Evolutionary conservation across 2,329 filamentous ascomycete species (phyloP).

Genomic region (Lachnellula cervina): DNA sequence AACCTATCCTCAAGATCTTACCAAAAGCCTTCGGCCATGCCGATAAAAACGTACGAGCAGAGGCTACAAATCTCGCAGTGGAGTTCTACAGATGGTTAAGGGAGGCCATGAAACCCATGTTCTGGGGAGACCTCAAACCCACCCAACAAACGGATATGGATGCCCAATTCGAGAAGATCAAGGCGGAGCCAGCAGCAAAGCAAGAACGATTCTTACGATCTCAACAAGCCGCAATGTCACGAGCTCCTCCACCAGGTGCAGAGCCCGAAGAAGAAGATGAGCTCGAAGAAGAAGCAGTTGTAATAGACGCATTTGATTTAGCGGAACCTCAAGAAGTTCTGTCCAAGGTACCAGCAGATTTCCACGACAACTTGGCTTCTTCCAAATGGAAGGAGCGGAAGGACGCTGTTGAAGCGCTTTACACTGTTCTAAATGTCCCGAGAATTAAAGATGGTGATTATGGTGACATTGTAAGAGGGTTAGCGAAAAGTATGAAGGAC

Average conservation of each 20-base stretch:
- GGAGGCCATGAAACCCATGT: constrained; percentile 96
- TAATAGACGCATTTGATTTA: constrained; percentile 76
- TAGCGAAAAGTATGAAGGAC: constrained; percentile 98
- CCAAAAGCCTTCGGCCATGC: constrained; percentile 93
- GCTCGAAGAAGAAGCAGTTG: constrained; percentile 52
- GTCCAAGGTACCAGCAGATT: constrained; percentile 74
- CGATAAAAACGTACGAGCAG: constrained; percentile 95
- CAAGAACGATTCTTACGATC: constrained; percentile 84
- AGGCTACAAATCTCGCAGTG: constrained; percentile 84
- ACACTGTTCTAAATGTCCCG: constrained; percentile 72
- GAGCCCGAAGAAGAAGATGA: constrained; percentile 55
- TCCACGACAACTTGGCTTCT: constrained; percentile 77
- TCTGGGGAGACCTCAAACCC: constrained; percentile 92
- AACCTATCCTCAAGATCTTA: constrained; percentile 79
- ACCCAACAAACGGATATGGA: constrained; percentile 94
- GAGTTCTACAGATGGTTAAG: constrained; percentile 96
- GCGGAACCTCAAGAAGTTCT: constrained; percentile 84
- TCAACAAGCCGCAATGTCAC: constrained; percentile 78
- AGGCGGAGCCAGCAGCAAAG: constrained; percentile 79
- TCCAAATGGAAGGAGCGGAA: constrained; percentile 99
- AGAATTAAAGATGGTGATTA: constrained; percentile 89
- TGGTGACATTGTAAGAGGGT: constrained; percentile 72
- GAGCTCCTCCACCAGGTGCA: constrained; percentile 56
- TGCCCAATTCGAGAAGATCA: constrained; percentile 88
- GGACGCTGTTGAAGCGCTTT: constrained; percentile 81